These are phyloP conservation scores for Globisporangium paddicum DNA, from an alignment of 352 stramenopile species.

Conservation along the genomic window DNA sequence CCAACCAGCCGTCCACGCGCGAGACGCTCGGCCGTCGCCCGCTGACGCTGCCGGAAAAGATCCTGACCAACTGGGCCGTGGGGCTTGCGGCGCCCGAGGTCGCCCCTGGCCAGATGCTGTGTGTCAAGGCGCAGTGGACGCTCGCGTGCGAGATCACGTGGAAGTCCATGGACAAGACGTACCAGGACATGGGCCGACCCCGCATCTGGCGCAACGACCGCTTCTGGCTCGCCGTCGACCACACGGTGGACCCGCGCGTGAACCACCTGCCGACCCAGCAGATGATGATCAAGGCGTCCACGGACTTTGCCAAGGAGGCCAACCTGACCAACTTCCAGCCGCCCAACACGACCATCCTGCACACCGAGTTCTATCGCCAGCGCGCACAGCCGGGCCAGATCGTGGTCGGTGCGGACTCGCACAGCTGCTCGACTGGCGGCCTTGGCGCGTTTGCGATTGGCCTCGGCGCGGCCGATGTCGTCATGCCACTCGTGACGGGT, in stretches of 20 bases:
- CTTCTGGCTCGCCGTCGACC: constrained; percentile 85
- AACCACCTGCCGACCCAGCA: constrained; percentile 79
- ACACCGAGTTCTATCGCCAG: constrained; percentile 87
- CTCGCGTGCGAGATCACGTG: constrained; percentile 85
- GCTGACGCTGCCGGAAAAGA: constrained; percentile 51
- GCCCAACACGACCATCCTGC: constrained; percentile 82
- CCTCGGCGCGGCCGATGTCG: constrained; percentile 69
- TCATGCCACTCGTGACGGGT: constrained; percentile 82
- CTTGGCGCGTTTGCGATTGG: constrained; percentile 79
- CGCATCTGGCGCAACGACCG: constrained; percentile 83
- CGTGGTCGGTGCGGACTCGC: constrained; percentile 76
- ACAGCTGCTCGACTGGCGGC: constrained; percentile 73
- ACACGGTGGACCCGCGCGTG: constrained; percentile 80
- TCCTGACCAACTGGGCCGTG: constrained; percentile 71
- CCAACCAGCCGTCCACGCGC: constrained; percentile 5
- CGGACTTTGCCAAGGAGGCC: constrained; percentile 78
- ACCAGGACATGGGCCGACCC: constrained; percentile 80
- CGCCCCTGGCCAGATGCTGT: constrained; percentile 71
- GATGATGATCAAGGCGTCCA: constrained; percentile 86
- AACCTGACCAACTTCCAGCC: constrained; percentile 80
- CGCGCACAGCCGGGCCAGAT: constrained; percentile 81
- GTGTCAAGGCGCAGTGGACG: constrained; percentile 82
- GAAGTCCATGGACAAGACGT: constrained; percentile 89
- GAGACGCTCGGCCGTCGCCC: constrained; percentile 30
- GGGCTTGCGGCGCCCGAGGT: constrained; percentile 63